These are phyloP conservation scores for Kingdonia uniflora DNA, from an alignment of 164 flowering plant species.

Conservation along the genomic window DNA sequence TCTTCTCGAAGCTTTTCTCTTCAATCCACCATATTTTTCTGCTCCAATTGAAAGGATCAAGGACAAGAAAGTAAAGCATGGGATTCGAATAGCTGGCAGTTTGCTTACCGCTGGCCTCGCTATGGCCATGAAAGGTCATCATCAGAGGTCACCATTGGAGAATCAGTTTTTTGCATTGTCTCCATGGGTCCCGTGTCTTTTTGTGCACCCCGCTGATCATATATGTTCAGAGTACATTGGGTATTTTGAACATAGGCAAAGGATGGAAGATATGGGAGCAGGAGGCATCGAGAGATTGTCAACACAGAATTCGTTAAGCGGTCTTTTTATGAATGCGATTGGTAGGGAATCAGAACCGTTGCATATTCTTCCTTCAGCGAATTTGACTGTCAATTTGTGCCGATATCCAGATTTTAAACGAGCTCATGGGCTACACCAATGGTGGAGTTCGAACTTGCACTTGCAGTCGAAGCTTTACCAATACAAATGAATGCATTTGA, in stretches of 20 bases:
- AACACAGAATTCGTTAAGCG: slow-evolving; percentile 45
- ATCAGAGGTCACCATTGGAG: slow-evolving; percentile 13
- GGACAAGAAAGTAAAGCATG: slow-evolving; percentile 45
- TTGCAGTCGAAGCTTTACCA: slow-evolving; percentile 31
- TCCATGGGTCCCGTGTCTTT: slow-evolving; percentile 52
- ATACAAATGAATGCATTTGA: too few species aligned
- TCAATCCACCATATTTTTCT: slow-evolving; percentile 79
- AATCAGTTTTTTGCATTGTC: slow-evolving; percentile 39
- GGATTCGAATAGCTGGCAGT: slow-evolving; percentile 59
- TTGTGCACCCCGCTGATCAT: slow-evolving; percentile 54
- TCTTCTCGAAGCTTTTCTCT: too few species aligned
- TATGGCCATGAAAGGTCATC: slow-evolving; percentile 25
- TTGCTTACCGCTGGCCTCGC: slow-evolving; percentile 63
- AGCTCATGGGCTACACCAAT: slow-evolving; percentile 74
- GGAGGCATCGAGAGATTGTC: slow-evolving; percentile 47
- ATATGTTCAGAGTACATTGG: slow-evolving; percentile 66
- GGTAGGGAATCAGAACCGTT: slow-evolving; percentile 43
- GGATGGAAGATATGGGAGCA: slow-evolving; percentile 65
- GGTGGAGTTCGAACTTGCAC: slow-evolving; percentile 49
- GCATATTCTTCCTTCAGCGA: slow-evolving; percentile 67
- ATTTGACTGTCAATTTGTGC: slow-evolving; percentile 31
- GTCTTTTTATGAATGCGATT: slow-evolving; percentile 35
- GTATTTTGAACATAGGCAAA: slow-evolving; percentile 58
- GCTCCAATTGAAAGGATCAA: slow-evolving; percentile 71
- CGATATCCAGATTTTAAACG: slow-evolving; percentile 30